Conservation (phyloP, 768 basidiomycete genomes). For the Daedaleopsis sinensis region DNA sequence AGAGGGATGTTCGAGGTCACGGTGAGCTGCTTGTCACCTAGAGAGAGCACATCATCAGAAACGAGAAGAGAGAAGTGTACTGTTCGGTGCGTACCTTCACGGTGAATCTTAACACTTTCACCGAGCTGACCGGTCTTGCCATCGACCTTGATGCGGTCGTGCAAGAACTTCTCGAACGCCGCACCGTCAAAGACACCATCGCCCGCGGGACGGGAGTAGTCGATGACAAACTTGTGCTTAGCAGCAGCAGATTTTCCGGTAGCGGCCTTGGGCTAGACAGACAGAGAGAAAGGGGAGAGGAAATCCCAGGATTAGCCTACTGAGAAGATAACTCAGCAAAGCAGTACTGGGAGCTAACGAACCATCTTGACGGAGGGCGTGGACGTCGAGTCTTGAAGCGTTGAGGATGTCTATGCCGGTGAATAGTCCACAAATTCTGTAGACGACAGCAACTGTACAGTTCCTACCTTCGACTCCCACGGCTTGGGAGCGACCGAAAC, state of each 20-base stretch:
- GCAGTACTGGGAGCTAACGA: slow-evolving; percentile 62
- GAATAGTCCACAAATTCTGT: slow-evolving; percentile 14
- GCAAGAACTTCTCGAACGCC: slow-evolving; percentile 84
- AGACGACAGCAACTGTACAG: slow-evolving; percentile 54
- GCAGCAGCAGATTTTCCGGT: slow-evolving; percentile 52
- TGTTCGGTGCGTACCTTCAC: slow-evolving; percentile 64
- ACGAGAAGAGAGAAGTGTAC: neutral
- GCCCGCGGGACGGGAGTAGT: slow-evolving; percentile 81
- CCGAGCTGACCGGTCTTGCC: slow-evolving; percentile 91
- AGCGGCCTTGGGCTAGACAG: slow-evolving; percentile 59
- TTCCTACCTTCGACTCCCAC: slow-evolving; percentile 29
- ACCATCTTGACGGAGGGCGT: slow-evolving; percentile 58
- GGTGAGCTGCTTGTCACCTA: slow-evolving; percentile 81
- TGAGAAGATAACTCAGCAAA: slow-evolving; percentile 93
- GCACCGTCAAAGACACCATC: slow-evolving; percentile 65
- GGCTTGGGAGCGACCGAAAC: neutral
- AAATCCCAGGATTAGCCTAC: slow-evolving; percentile 71
- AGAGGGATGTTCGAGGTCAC: slow-evolving; percentile 87
- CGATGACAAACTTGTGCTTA: slow-evolving; percentile 82
- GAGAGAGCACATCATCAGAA: slow-evolving; percentile 1
- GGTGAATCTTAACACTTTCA: slow-evolving; percentile 83
- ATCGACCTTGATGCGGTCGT: slow-evolving; percentile 93
- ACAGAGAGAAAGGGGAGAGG: slow-evolving; percentile 31
- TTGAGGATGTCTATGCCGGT: slow-evolving; percentile 27
- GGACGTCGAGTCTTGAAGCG: slow-evolving; percentile 23